These are phyloP conservation scores for Solanum piurae DNA, from an alignment of 257 asterid genomes.

Conservation along the genomic window DNA sequence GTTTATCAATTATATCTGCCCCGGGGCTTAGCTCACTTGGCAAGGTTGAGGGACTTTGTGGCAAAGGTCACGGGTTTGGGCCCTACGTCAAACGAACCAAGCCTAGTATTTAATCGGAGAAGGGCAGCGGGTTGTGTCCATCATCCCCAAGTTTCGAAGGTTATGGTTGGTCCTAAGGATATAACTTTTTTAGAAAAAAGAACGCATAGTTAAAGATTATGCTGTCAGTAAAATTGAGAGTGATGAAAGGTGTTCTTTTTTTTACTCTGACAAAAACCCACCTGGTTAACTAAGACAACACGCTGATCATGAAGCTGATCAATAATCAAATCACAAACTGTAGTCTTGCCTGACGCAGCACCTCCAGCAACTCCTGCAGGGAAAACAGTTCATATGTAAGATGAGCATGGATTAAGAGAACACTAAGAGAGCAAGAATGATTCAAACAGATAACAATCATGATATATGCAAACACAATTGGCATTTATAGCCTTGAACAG, in stretches of 20 bases:
- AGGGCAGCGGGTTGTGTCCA: background rate
- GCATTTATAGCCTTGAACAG: background rate
- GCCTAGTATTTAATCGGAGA: background rate
- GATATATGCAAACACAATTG: background rate
- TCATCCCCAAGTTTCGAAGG: background rate
- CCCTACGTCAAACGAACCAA: background rate
- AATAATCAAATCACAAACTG: constrained; percentile 96
- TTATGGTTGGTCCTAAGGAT: background rate
- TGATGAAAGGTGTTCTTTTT: background rate
- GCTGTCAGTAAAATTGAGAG: background rate
- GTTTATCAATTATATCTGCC: background rate
- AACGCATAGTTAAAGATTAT: background rate
- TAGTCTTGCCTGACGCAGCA: constrained; percentile 94
- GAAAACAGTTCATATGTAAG: background rate
- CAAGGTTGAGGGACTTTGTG: background rate
- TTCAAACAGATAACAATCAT: background rate
- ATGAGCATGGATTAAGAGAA: background rate
- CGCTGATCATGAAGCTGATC: constrained; percentile 98
- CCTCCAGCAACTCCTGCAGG: constrained; percentile 95
- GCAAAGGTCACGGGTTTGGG: background rate
- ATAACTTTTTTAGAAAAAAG: background rate
- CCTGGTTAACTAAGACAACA: constrained; percentile 98
- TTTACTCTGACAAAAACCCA: background rate
- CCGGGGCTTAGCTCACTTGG: background rate
- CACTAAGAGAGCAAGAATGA: background rate